phyloP scores from a whole-genome alignment of 2,329 filamentous ascomycete species.

The Neophaeococcomyces aloes region DNA sequence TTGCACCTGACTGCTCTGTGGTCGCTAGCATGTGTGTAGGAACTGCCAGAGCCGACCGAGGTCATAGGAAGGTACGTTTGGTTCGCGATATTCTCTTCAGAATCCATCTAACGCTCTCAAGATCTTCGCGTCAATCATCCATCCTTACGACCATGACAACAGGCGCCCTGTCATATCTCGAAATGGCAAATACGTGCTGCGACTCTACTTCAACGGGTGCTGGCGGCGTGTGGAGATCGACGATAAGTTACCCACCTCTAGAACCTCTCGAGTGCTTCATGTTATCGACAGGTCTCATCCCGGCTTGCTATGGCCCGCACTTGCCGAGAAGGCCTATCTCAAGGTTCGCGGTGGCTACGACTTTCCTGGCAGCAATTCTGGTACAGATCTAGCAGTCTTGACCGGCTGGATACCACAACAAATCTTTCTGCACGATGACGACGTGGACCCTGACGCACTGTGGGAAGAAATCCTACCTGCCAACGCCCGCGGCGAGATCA shows the following conservation, averaged over 20 bases:
- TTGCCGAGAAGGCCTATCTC: constrained; percentile 91
- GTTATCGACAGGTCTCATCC: constrained; percentile 79
- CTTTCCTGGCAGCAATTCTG: constrained; percentile 94
- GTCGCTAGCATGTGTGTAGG: constrained; percentile 87
- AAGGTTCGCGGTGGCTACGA: constrained; percentile 95
- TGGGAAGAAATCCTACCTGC: constrained; percentile 69
- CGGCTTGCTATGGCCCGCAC: constrained; percentile 75
- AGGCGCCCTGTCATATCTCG: constrained; percentile 53
- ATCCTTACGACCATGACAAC: constrained; percentile 57
- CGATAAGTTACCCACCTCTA: constrained; percentile 72
- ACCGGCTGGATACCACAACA: constrained; percentile 97
- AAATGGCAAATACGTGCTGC: constrained; percentile 82
- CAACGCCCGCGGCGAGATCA: constrained; percentile 67
- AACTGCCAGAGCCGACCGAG: constrained; percentile 58
- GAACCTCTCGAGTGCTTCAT: constrained; percentile 64
- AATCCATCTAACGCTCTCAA: constrained; percentile 26
- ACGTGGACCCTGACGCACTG: constrained; percentile 61
- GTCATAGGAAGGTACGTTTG: constrained; percentile 52
- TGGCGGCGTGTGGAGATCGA: constrained; percentile 81
- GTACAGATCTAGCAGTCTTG: constrained; percentile 83
- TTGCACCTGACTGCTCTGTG: constrained; percentile 92
- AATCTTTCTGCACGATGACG: constrained; percentile 78
- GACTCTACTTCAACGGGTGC: constrained; percentile 93
- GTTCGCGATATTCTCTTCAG: neutral
- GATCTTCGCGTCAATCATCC: constrained; percentile 62